Evolutionary conservation across 192 early-diverging fungal species (phyloP).

Genomic region (Coemansia aciculifera): DNA sequence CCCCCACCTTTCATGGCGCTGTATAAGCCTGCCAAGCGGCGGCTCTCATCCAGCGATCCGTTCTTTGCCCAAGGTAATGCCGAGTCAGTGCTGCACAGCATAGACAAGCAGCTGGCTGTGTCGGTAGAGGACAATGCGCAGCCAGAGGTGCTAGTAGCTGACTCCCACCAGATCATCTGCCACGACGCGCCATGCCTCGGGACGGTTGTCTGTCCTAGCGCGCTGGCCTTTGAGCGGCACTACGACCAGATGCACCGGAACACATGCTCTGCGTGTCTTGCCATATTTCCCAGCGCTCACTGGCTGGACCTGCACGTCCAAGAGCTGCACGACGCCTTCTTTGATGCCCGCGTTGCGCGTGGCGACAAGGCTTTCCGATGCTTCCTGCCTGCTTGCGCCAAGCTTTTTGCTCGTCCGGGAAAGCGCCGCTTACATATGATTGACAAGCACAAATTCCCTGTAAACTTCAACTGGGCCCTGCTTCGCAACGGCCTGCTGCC

Average conservation of each 20-base stretch:
- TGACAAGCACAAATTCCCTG: conserved; percentile 32
- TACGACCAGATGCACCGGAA: conserved; percentile 50
- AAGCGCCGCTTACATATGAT: conserved; percentile 46
- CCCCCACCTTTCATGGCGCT: conserved; percentile 6
- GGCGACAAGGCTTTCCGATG: conserved; percentile 34
- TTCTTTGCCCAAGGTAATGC: conserved; percentile 48
- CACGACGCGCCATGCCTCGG: conserved; percentile 45
- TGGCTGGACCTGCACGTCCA: conserved; percentile 54
- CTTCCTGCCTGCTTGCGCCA: conserved; percentile 28
- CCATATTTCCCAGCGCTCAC: conserved; percentile 43
- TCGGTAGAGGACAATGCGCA: conserved; percentile 8
- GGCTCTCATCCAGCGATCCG: conserved; percentile 30
- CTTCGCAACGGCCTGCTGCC: conserved; percentile 24
- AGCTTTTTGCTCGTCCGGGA: conserved; percentile 19
- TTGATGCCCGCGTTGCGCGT: conserved; percentile 25
- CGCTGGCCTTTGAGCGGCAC: conserved; percentile 40
- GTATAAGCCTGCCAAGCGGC: conserved; percentile 48
- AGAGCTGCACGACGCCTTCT: conserved; percentile 48
- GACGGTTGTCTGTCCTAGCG: conserved; percentile 15
- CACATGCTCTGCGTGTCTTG: conserved; percentile 25
- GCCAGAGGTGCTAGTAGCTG: conserved; percentile 5
- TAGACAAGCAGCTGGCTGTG: conserved; percentile 17
- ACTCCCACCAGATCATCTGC: conserved; percentile 28
- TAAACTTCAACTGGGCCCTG: conserved; percentile 39
- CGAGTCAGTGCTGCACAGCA: conserved; percentile 20